phyloP scores from a whole-genome alignment of 176 grass and related monocot species.

The Aechmea fasciata region DNA sequence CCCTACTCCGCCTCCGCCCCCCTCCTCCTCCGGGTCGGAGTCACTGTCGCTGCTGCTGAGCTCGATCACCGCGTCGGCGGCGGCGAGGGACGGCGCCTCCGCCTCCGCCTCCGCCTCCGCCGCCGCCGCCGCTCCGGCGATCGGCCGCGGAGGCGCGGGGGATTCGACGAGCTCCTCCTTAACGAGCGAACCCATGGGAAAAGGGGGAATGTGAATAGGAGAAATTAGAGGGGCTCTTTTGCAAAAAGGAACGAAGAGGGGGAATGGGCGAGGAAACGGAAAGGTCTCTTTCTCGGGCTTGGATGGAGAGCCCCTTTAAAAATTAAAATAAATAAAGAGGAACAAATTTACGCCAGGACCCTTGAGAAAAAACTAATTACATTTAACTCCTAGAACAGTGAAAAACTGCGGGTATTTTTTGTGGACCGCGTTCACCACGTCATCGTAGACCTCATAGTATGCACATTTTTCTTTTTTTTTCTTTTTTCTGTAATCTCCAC shows the following conservation, averaged over 20 bases:
- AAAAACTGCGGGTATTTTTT: no score
- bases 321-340: no score
- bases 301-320: no score
- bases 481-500: no score
- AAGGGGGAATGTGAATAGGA: neutral
- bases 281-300: neutral
- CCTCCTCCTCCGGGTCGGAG: constrained; percentile 41
- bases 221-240: neutral
- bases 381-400: no score
- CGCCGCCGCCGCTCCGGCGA: neutral
- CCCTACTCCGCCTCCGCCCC: neutral
- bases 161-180: constrained; percentile 33
- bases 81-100: no score
- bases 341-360: no score
- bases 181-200: constrained; percentile 30
- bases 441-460: no score
- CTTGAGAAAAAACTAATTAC: no score
- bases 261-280: neutral
- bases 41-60: constrained; percentile 56
- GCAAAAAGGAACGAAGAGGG: neutral
- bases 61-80: constrained; percentile 38
- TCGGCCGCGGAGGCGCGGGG: neutral
- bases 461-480: no score
- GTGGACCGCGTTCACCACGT: no score
- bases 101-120: neutral